Base-by-base conservation (phyloP, 2,329 filamentous ascomycete species). In the Aspergillus flavus region DNA sequence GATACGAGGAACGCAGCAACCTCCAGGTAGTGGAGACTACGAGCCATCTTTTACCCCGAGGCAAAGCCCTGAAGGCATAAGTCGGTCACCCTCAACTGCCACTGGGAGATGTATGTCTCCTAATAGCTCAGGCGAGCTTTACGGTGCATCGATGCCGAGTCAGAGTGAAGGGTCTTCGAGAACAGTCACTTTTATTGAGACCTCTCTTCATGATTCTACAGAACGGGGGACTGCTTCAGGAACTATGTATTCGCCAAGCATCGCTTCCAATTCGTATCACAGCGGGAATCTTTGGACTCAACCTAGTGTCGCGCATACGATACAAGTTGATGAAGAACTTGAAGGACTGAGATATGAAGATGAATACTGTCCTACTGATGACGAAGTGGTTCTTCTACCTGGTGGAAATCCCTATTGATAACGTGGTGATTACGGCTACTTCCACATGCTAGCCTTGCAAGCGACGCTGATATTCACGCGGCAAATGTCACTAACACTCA, bases 301-400 rank as follows among this genome's bases (percentile, higher is more conserved):
- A 16, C 14, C 46, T 23, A 23, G n/a, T 34, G 48, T n/a, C 11
- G 9, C 19, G 19, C 30, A 34, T 12, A n/a, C 19, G 9, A 32
- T 52, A 16, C 23, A 28, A 21, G 11, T 30, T 14, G 16, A 36
- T 7, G 36, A 32, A 32, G 32, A 50, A 21, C n/a, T 9, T 14
- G 32, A 54, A 43, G 32, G 41, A 10, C n/a, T 9, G n/a, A 46
- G 59, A 23, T 36, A 54, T 11, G 54, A 58, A 23, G 53, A 61
- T 39, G 55, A 36, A 7, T 14, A 56, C 19, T 55, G 32, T 48
- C 5, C 39, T 7, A 52, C 53, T 14, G 41, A 55, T n/a, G 63
- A 65, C 23, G 63, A 65, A 48, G 43, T 65, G 58, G 48, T 65
- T 12, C 55, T 65, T 39, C 39, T 58, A 12, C 57, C 61, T 23